A percentile compares a stretch with the other conserved stretches of the same genome.
These are phyloP conservation scores for Stachybotrys chlorohalonatus DNA, from an alignment of 2,329 filamentous ascomycete species.

Conservation along the genomic window DNA sequence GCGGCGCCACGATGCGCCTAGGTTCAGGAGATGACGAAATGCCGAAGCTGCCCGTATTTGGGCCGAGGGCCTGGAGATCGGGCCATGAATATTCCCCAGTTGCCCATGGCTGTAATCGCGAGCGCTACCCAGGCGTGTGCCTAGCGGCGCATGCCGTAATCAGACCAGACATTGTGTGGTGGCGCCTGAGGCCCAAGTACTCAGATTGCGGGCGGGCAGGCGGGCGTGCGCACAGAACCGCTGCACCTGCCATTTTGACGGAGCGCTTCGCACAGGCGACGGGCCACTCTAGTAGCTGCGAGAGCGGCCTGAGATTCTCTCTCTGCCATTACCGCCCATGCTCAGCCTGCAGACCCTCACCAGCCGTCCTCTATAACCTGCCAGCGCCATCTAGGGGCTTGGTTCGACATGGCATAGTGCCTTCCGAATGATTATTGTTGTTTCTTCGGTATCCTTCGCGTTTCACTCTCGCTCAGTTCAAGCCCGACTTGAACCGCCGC, in stretches of 20 bases:
- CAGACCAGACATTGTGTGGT: too few relatives aligned
- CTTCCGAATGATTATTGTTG: conserved; percentile 7
- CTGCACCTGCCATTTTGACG: not conserved
- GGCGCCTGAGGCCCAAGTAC: not conserved
- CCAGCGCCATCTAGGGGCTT: not conserved
- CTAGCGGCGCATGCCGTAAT: too few relatives aligned
- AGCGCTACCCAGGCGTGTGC: too few relatives aligned
- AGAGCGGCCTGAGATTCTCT: not conserved
- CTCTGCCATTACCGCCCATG: not conserved
- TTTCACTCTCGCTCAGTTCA: conserved; percentile 6
- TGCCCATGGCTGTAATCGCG: not conserved
- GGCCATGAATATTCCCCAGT: not conserved
- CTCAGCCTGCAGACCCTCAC: not conserved
- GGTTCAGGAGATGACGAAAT: not conserved
- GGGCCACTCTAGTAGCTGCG: not conserved
- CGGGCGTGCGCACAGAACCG: not conserved
- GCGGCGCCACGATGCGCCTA: not conserved
- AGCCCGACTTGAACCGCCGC: not conserved
- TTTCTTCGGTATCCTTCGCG: conserved; percentile 8
- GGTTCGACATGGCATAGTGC: conserved; percentile 14
- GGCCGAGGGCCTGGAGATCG: not conserved
- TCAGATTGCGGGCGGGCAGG: not conserved
- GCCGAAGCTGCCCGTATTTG: not conserved
- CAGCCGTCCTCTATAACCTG: not conserved
- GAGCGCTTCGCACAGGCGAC: not conserved